A percentile compares a stretch with the other conserved stretches of the same genome.
phyloP scores from a whole-genome alignment of 2,329 filamentous ascomycete species.

The Hypoxylon sp. region DNA sequence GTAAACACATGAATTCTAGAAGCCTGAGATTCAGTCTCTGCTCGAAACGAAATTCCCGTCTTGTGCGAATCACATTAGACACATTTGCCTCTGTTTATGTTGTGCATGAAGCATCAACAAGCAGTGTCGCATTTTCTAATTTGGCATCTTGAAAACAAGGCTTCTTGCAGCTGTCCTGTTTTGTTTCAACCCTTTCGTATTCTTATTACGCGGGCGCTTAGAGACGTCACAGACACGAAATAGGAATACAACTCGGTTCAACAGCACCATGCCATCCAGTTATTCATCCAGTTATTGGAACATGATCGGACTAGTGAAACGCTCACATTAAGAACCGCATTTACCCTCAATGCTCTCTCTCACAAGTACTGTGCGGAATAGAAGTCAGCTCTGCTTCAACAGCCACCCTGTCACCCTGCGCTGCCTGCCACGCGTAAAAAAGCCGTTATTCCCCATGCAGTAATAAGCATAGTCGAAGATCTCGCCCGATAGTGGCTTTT shows the following conservation, averaged over 20 bases:
- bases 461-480: constrained; percentile 13
- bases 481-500: constrained; percentile 16
- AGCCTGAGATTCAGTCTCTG: constrained; percentile 17
- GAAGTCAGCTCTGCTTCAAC: constrained; percentile 15
- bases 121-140: constrained; percentile 40
- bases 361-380: not conserved
- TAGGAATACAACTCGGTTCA: constrained; percentile 18
- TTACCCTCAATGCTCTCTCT: constrained; percentile 2
- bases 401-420: constrained; percentile 19
- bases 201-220: constrained; percentile 36
- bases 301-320: constrained; percentile 29
- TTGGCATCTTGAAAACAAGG: constrained; percentile 33
- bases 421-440: constrained; percentile 1
- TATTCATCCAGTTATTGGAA: constrained; percentile 11
- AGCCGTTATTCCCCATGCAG: constrained; percentile 36
- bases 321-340: constrained; percentile 7
- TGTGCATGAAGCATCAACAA: constrained; percentile 30
- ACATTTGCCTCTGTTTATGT: constrained; percentile 29
- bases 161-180: constrained; percentile 34
- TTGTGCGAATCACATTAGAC: constrained; percentile 34
- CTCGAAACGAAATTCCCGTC: constrained; percentile 41
- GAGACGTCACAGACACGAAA: constrained; percentile 27
- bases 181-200: constrained; percentile 39
- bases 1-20: constrained; percentile 7
- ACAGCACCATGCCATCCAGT: constrained; percentile 11